These are phyloP conservation scores for Amaranthus palmeri DNA, from an alignment of 148 eudicot genomes.

Conservation along the genomic window DNA sequence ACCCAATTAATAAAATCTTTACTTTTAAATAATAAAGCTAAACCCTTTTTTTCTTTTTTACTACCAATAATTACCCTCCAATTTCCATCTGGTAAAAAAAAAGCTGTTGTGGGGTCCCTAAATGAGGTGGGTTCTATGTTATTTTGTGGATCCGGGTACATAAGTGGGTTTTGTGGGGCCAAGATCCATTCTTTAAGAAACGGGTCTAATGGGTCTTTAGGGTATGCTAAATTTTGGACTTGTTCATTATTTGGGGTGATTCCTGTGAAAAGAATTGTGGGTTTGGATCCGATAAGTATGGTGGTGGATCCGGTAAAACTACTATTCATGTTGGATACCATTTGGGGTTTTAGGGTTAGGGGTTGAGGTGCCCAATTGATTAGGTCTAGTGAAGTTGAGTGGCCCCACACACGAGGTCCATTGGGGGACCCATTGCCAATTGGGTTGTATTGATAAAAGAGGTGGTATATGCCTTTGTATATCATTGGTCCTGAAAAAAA, in stretches of 20 bases:
- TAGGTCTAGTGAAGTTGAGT: conserved; percentile 46
- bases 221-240: conserved; percentile 59
- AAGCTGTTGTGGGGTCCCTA: conserved; percentile 64
- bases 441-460: conserved; percentile 72
- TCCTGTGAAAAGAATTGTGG: conserved; percentile 19
- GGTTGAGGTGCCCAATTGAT: conserved; percentile 52
- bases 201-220: conserved; percentile 54
- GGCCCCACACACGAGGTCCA: conserved; percentile 58
- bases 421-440: conserved; percentile 28
- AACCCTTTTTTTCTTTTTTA: conserved; percentile 19
- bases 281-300: conserved; percentile 30
- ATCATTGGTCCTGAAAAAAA: conserved; percentile 54
- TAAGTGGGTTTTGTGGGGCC: conserved; percentile 39
- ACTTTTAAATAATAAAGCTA: conserved; percentile 42
- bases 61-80: conserved; percentile 44
- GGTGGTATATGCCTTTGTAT: conserved; percentile 58
- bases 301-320: conserved; percentile 66
- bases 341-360: conserved; percentile 34
- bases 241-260: conserved; percentile 40
- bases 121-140: conserved; percentile 34
- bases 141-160: conserved; percentile 29
- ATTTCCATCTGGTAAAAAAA: conserved; percentile 33
- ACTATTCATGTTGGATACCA: conserved; percentile 38
- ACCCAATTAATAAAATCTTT: conserved; percentile 50
- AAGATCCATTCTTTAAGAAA: conserved; percentile 52